Evolutionary conservation across 495 filamentous ascomycete species (phyloP).

Genomic region (Clavariopsis aquatica): DNA sequence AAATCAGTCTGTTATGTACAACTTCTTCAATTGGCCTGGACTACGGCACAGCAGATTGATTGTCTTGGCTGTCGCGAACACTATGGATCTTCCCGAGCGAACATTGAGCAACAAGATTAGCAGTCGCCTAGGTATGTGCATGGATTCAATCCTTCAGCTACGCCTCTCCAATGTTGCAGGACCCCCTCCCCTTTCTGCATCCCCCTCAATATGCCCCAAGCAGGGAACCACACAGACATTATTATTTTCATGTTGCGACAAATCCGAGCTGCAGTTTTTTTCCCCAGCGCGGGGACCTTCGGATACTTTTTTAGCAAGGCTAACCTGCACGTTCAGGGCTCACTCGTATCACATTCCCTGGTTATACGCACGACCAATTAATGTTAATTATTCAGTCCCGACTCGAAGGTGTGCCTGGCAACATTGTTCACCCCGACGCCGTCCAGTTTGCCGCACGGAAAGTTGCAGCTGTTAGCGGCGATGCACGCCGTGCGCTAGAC

Average conservation of each 20-base stretch:
- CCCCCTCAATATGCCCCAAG: conserved; percentile 19
- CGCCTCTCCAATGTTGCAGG: conserved; percentile 4
- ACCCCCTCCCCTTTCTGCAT: conserved; percentile 8
- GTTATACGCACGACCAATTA: conserved; percentile 96
- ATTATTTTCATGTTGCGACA: conserved; percentile 5
- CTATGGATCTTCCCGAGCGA: conserved; percentile 97
- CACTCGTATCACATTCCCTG: conserved; percentile 88
- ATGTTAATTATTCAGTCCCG: conserved; percentile 95
- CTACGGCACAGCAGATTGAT: conserved; percentile 88
- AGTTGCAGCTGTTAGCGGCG: conserved; percentile 93
- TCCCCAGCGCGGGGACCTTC: conserved; percentile 24
- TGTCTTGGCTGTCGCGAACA: conserved; percentile 96
- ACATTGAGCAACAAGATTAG: conserved; percentile 98
- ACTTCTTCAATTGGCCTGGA: conserved; percentile 99
- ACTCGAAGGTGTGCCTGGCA: conserved; percentile 79
- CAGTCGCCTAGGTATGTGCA: conserved; percentile 67
- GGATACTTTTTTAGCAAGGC: conserved; percentile 29
- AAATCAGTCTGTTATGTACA: conserved; percentile 99
- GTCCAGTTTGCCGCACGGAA: conserved; percentile 96
- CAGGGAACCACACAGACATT: conserved; percentile 10
- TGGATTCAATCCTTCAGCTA: conserved; percentile 26
- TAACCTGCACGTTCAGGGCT: conserved; percentile 33
- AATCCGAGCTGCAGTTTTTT: conserved; percentile 10
- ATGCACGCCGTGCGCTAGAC: conserved; percentile 88
- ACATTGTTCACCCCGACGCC: conserved; percentile 90